phyloP scores from a whole-genome alignment of 2,329 filamentous ascomycete species.

The Botryosphaeria dothidea region DNA sequence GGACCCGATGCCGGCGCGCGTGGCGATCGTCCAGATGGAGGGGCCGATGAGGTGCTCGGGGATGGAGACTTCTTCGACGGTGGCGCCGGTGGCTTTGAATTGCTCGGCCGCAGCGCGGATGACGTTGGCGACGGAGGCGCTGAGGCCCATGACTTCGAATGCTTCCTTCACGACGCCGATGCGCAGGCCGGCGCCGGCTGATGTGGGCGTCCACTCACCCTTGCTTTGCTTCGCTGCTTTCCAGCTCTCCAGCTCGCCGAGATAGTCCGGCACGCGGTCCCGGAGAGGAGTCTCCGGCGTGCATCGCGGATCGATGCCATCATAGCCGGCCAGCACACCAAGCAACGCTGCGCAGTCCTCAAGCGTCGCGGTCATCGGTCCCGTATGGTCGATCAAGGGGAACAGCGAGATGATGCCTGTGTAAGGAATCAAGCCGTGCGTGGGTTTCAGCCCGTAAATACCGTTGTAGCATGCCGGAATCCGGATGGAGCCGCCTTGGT shows the following conservation, averaged over 20 bases:
- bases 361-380: slow-evolving; percentile 44
- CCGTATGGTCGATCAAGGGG: slow-evolving; percentile 48
- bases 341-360: slow-evolving; percentile 44
- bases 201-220: slow-evolving; percentile 30
- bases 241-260: slow-evolving; percentile 29
- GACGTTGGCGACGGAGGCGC: slow-evolving; percentile 42
- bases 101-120: slow-evolving; percentile 37
- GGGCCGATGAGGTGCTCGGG: slow-evolving; percentile 50
- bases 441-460: slow-evolving; percentile 78
- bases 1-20: slow-evolving; percentile 31
- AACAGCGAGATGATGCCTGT: slow-evolving; percentile 44
- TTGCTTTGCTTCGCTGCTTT: slow-evolving; percentile 25
- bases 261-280: slow-evolving; percentile 40
- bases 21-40: slow-evolving; percentile 50
- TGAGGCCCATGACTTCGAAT: slow-evolving; percentile 41
- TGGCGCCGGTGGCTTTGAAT: slow-evolving; percentile 45
- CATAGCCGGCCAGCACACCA: slow-evolving; percentile 46
- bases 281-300: slow-evolving; percentile 42
- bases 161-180: slow-evolving; percentile 51
- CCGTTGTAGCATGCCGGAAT: slow-evolving; percentile 76
- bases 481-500: slow-evolving; percentile 74
- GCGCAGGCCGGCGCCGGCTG: slow-evolving; percentile 42
- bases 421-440: slow-evolving; percentile 56
- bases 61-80: slow-evolving; percentile 48
- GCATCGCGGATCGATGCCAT: slow-evolving; percentile 47